Percentiles rank a stretch among this genome's conserved stretches.
Conservation (phyloP, 116 monocot species). For the Thalassia testudinum region DNA sequence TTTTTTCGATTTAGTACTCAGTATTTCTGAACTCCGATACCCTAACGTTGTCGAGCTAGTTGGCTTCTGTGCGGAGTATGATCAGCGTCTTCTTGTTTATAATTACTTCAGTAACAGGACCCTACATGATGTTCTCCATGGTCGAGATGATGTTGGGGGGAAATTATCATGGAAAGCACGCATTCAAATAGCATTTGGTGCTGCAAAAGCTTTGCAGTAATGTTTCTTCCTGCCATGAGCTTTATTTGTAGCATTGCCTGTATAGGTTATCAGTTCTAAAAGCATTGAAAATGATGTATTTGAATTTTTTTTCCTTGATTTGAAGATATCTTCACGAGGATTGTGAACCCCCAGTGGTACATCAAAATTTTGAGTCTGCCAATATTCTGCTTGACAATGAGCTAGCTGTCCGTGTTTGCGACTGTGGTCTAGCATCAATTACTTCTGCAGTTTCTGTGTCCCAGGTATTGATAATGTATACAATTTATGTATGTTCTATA, state of each 20-base stretch:
- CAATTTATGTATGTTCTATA: no score
- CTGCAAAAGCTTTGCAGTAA: conserved; percentile 72
- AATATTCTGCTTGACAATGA: conserved; percentile 65
- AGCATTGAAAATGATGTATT: neutral
- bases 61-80: conserved; percentile 83
- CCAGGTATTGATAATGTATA: conserved; percentile 38
- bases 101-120: conserved; percentile 46
- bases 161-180: conserved; percentile 80
- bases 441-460: conserved; percentile 45
- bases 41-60: conserved; percentile 74
- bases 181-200: conserved; percentile 62
- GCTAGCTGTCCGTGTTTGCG: conserved; percentile 51
- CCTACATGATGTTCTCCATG: conserved; percentile 53
- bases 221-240: conserved; percentile 1
- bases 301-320: neutral
- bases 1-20: conserved; percentile 41
- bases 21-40: conserved; percentile 46
- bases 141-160: conserved; percentile 36
- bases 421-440: conserved; percentile 76
- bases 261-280: neutral
- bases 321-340: conserved; percentile 85
- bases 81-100: conserved; percentile 63
- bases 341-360: conserved; percentile 53
- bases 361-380: conserved; percentile 67
- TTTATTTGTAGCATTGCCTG: neutral